Evolutionary conservation across 1,284 basidiomycete genomes (phyloP).

Genomic region (Cutaneotrichosporon cavernicola): DNA sequence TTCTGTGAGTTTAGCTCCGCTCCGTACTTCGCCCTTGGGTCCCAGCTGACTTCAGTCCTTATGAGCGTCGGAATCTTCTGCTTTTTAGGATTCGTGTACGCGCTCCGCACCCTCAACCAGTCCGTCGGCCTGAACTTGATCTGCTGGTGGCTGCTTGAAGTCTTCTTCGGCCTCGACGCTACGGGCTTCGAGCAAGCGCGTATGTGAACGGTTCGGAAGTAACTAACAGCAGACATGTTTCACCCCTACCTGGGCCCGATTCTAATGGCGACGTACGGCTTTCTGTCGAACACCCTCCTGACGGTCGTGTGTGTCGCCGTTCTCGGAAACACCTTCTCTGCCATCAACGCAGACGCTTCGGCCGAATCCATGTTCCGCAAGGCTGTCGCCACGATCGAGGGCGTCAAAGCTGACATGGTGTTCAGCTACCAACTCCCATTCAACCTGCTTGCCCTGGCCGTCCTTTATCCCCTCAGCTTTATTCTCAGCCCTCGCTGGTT

Average conservation of each 20-base stretch:
- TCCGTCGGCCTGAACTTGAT: conserved; percentile 31
- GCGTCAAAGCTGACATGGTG: conserved; percentile 66
- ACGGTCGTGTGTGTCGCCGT: conserved; percentile 62
- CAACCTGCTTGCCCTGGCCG: conserved; percentile 74
- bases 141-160: conserved; percentile 54
- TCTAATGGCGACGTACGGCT: conserved; percentile 77
- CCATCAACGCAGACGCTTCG: conserved; percentile 83
- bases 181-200: conserved; percentile 74
- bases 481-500: conserved; percentile 63
- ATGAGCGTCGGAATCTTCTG: conserved; percentile 89
- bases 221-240: conserved; percentile 59
- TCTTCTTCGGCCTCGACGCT: conserved; percentile 79
- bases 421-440: conserved; percentile 92
- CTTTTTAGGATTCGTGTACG: conserved; percentile 73
- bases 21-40: conserved; percentile 24
- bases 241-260: conserved; percentile 80
- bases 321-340: conserved; percentile 87
- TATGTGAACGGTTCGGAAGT: conserved; percentile 52
- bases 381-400: conserved; percentile 85
- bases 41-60: conserved; percentile 52
- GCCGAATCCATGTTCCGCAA: conserved; percentile 94
- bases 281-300: conserved; percentile 73
- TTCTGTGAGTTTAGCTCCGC: conserved; percentile 41
- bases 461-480: conserved; percentile 80
- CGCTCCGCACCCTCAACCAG: conserved; percentile 69